Evolutionary conservation across 331 rosid genomes (phyloP), one percentile per base, ranked within the genome.

Genomic region (Erythrophleum ivorense): DNA sequence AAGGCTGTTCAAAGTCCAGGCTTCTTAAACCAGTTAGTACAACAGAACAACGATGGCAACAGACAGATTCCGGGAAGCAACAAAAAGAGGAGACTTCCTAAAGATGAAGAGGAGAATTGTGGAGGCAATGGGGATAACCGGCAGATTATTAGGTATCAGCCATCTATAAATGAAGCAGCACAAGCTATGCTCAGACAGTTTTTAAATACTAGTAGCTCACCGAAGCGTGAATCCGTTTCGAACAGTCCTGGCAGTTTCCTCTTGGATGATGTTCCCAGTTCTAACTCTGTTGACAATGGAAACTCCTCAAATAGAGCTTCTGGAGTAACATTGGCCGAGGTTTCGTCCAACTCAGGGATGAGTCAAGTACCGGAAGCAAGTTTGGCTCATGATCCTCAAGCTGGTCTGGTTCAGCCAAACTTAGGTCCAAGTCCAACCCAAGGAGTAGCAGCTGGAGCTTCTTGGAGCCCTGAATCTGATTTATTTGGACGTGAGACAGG

Each of bases 121-220:
- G n/a, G n/a, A 65, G 69, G 76, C n/a, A 33, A 85, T 74, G 84
- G 81, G 48, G 66, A 53, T 80, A 63, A 24, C 68, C 82, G 92
- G 9, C 90, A 58, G n/a, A 59, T 89, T 67, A 86, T 91, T 75
- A 89, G 89, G 87, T 91, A 87, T 78, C 90, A 87, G 80, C 86
- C 88, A 68, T 84, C 88, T 33, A 68, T 78, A 85, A 91, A 86
- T 70, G 91, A 87, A 80, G 90, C 95, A 63, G 92, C 91, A 38
- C 87, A 87, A 78, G 79, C 90, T 21, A 78, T 89, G 84, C 43
- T 87, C 57, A 84, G 43, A 70, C 88, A 91, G 86, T 75, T 91
- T 63, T 73, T 84, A 84, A 88, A 91, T 69, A 86, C 80, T 86
- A 87, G 86, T 70, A 64, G 67, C 74, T 82, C 95, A 73, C 75